These are phyloP conservation scores for Trichophyton simii DNA, from an alignment of 2,329 filamentous ascomycete genomes.

Conservation along the genomic window DNA sequence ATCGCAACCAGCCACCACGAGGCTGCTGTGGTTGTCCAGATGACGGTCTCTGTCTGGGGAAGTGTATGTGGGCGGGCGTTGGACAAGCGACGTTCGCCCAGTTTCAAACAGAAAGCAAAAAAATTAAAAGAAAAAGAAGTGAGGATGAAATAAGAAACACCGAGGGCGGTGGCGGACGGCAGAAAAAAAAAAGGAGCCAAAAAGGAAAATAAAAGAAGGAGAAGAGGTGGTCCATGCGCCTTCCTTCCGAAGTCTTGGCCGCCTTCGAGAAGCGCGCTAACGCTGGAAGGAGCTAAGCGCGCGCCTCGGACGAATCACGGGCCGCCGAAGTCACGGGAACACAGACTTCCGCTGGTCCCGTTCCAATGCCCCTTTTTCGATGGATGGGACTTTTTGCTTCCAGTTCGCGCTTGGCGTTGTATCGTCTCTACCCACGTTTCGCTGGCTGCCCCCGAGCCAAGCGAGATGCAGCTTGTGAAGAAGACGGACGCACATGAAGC, in stretches of 20 bases:
- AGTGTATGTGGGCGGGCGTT: background rate
- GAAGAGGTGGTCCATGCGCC: background rate
- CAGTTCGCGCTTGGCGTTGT: background rate
- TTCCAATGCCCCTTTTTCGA: no score
- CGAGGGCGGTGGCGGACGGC: no score
- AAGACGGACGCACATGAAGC: background rate
- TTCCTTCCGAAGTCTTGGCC: background rate
- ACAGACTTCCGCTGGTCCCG: background rate
- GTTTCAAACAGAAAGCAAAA: background rate
- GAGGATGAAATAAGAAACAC: no score
- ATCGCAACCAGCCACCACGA: background rate
- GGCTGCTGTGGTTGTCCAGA: background rate
- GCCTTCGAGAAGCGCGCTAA: slow-evolving; percentile 1
- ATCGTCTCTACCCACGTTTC: background rate
- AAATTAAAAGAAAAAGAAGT: background rate
- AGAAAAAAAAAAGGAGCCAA: background rate
- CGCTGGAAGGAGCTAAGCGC: background rate
- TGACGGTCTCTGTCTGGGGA: background rate
- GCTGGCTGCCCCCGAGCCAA: no score
- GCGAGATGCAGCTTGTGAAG: background rate
- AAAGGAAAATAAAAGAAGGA: background rate
- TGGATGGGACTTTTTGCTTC: background rate
- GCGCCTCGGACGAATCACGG: background rate
- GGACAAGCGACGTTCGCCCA: background rate
- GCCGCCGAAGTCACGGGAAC: background rate